Conservation (phyloP, 768 basidiomycete genomes). For the Macrolepiota dolichaula region DNA sequence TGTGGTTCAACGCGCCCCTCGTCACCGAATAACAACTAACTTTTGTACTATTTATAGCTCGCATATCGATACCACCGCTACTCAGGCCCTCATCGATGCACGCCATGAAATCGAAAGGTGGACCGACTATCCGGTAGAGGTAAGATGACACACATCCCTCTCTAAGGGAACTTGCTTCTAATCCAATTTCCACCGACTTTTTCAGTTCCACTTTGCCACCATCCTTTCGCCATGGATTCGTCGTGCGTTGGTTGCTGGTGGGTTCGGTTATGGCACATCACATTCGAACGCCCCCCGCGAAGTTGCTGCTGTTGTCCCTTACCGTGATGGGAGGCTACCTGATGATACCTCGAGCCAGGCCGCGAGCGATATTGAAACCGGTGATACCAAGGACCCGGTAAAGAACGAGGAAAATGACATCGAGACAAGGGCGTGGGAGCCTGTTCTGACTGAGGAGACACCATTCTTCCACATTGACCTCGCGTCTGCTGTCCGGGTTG, state of each 20-base stretch:
- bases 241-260: slow-evolving; percentile 83
- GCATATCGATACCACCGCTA: slow-evolving; percentile 88
- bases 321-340: slow-evolving; percentile 33
- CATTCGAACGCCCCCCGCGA: slow-evolving; percentile 46
- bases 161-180: neutral
- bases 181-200: neutral
- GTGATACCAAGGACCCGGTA: slow-evolving; percentile 16
- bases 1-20: slow-evolving; percentile 20
- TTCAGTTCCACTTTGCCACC: slow-evolving; percentile 89
- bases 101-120: slow-evolving; percentile 86
- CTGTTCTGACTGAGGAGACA: slow-evolving; percentile 51
- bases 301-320: slow-evolving; percentile 76
- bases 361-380: slow-evolving; percentile 23
- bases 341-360: slow-evolving; percentile 12
- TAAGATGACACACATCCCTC: slow-evolving; percentile 24
- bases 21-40: neutral
- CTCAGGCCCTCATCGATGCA: slow-evolving; percentile 89
- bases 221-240: slow-evolving; percentile 93
- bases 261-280: slow-evolving; percentile 75
- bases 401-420: slow-evolving; percentile 9
- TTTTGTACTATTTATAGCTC: slow-evolving; percentile 38
- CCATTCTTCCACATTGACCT: slow-evolving; percentile 95
- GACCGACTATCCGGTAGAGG: slow-evolving; percentile 74
- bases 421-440: slow-evolving; percentile 20
- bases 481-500: slow-evolving; percentile 63